These are phyloP conservation scores for Nasturtium officinale DNA, from an alignment of 345 rosid species.

Conservation along the genomic window DNA sequence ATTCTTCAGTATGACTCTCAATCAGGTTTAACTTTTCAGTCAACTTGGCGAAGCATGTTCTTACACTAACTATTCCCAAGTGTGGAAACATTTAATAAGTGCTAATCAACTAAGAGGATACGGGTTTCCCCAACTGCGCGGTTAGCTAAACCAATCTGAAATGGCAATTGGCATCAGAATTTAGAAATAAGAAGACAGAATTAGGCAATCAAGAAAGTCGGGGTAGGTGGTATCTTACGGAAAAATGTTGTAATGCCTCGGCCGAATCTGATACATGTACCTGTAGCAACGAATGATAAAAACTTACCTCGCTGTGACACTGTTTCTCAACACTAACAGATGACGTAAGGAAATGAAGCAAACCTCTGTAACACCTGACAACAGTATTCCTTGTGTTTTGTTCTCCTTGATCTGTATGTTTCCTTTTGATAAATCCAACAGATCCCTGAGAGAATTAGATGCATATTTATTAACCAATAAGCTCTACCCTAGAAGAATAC, in stretches of 20 bases:
- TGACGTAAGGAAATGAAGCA: constrained; percentile 18
- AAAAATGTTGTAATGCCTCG: constrained; percentile 68
- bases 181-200: constrained; percentile 15
- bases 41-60: constrained; percentile 11
- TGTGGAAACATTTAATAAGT: constrained; percentile 1
- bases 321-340: neutral
- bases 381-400: constrained; percentile 62
- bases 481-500: constrained; percentile 16
- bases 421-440: constrained; percentile 77
- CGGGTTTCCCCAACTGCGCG: constrained; percentile 96
- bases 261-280: constrained; percentile 49
- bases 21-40: neutral
- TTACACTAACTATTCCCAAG: neutral
- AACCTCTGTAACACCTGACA: constrained; percentile 79
- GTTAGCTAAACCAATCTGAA: constrained; percentile 78
- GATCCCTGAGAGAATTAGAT: constrained; percentile 56
- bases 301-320: constrained; percentile 23
- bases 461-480: constrained; percentile 2
- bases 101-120: constrained; percentile 51
- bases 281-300: constrained; percentile 46
- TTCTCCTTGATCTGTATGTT: constrained; percentile 85
- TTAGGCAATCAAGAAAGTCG: constrained; percentile 21
- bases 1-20: constrained; percentile 31
- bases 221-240: constrained; percentile 54
- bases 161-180: constrained; percentile 42